Percentiles rank a stretch among this genome's conserved stretches.
Evolutionary conservation across 2,329 filamentous ascomycete species (phyloP).

Genomic region (Pyricularia sp.): DNA sequence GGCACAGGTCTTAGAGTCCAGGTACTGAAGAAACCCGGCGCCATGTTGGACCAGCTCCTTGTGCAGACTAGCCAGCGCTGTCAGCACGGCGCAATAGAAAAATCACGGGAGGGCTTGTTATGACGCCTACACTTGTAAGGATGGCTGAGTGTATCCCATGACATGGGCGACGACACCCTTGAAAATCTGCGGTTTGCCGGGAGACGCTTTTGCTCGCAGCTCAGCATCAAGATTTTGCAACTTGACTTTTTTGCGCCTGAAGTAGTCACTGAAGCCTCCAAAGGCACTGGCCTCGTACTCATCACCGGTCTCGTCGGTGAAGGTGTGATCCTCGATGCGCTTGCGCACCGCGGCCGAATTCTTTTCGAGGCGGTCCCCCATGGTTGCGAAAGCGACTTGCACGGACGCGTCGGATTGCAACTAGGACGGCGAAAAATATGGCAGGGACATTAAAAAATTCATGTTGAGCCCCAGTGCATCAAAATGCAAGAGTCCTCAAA

Average conservation of each 20-base stretch:
- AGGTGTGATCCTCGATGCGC: constrained; percentile 56
- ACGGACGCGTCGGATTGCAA: not conserved
- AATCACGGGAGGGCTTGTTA: not conserved
- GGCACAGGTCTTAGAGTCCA: constrained; percentile 88
- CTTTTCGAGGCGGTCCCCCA: constrained; percentile 53
- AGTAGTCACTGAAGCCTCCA: constrained; percentile 85
- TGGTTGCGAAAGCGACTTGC: constrained; percentile 17
- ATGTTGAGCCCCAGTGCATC: not conserved
- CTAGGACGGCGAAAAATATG: not conserved
- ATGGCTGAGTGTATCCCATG: constrained; percentile 92
- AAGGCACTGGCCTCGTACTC: constrained; percentile 86
- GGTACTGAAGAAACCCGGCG: constrained; percentile 89
- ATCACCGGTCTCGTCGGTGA: constrained; percentile 74
- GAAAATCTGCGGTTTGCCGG: constrained; percentile 75
- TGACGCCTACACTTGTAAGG: constrained; percentile 58
- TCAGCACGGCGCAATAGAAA: constrained; percentile 6
- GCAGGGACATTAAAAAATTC: not conserved
- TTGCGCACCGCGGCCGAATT: constrained; percentile 55
- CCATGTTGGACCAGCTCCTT: constrained; percentile 82
- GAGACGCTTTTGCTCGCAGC: constrained; percentile 53
- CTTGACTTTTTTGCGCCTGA: constrained; percentile 92
- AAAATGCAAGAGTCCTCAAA: not conserved
- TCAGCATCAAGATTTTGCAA: constrained; percentile 89
- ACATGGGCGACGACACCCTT: constrained; percentile 85
- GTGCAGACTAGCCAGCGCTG: constrained; percentile 47